These are phyloP conservation scores for Cyberlindnera bimundalis DNA, from an alignment of 805 yeast genomes.

Conservation along the genomic window DNA sequence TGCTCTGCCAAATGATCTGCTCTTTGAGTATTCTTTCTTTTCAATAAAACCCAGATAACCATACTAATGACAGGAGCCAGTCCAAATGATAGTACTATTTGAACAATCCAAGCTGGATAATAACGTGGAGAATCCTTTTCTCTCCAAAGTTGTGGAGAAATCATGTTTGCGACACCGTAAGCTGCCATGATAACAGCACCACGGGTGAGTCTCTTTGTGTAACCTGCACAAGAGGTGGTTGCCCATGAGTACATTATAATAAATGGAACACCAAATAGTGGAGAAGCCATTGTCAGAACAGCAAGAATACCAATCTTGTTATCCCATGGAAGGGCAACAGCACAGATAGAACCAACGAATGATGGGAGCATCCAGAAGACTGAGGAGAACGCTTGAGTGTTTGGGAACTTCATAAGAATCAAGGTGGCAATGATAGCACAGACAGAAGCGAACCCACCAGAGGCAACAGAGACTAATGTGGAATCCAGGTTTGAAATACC, in stretches of 20 bases:
- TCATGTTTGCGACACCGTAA: conserved; percentile 47
- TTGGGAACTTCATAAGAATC: conserved; percentile 31
- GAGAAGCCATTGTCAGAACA: conserved; percentile 44
- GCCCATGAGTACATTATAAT: conserved; percentile 36
- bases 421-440: conserved; percentile 38
- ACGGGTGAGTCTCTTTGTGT: conserved; percentile 48
- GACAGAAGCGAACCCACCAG: conserved; percentile 46
- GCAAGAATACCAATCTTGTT: conserved; percentile 45
- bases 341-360: conserved; percentile 42
- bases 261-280: conserved; percentile 42
- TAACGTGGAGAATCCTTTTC: conserved; percentile 44
- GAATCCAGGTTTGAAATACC: conserved; percentile 41
- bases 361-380: conserved; percentile 41
- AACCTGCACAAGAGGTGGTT: conserved; percentile 39
- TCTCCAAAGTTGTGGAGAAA: conserved; percentile 57
- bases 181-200: conserved; percentile 43
- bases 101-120: conserved; percentile 50
- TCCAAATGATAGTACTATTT: conserved; percentile 48
- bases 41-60: conserved; percentile 43
- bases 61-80: conserved; percentile 42
- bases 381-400: conserved; percentile 37
- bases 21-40: conserved; percentile 42
- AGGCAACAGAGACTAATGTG: conserved; percentile 51
- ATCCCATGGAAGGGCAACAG: conserved; percentile 42
- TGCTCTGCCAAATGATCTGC: conserved; percentile 18